These are phyloP conservation scores for Nakazawaea ernobii DNA, from an alignment of 805 yeast species.

Conservation along the genomic window DNA sequence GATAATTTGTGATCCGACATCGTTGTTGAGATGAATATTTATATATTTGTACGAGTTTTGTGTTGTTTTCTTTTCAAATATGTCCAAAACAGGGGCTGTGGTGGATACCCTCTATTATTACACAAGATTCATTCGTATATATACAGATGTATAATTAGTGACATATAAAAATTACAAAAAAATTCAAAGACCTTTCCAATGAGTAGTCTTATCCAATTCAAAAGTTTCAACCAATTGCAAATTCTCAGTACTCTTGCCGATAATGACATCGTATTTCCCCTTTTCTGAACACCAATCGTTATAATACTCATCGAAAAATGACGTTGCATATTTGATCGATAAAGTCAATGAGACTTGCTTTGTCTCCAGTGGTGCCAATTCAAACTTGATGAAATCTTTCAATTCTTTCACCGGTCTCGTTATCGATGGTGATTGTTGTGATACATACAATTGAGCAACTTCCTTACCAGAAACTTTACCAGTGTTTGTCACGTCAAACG, in stretches of 20 bases:
- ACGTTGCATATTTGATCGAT: conserved; percentile 43
- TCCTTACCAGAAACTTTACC: conserved; percentile 47
- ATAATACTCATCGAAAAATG: conserved; percentile 46
- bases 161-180: no score
- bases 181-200: conserved; percentile 13
- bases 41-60: no score
- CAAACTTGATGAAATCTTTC: conserved; percentile 49
- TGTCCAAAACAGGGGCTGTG: no score
- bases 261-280: conserved; percentile 43
- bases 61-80: no score
- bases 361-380: conserved; percentile 36
- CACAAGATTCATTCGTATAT: no score
- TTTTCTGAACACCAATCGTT: conserved; percentile 46
- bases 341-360: conserved; percentile 32
- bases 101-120: no score
- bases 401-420: conserved; percentile 55
- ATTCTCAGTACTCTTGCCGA: conserved; percentile 31
- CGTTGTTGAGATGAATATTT: no score
- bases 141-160: no score
- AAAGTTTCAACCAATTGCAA: conserved; percentile 8
- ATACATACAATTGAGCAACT: conserved; percentile 49
- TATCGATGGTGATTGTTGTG: conserved; percentile 25
- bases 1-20: conserved; percentile 27
- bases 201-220: conserved; percentile 6
- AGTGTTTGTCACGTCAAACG: conserved; percentile 40